These are phyloP conservation scores for Solanum pinnatisectum DNA, from an alignment of 257 asterid genomes.

Conservation along the genomic window DNA sequence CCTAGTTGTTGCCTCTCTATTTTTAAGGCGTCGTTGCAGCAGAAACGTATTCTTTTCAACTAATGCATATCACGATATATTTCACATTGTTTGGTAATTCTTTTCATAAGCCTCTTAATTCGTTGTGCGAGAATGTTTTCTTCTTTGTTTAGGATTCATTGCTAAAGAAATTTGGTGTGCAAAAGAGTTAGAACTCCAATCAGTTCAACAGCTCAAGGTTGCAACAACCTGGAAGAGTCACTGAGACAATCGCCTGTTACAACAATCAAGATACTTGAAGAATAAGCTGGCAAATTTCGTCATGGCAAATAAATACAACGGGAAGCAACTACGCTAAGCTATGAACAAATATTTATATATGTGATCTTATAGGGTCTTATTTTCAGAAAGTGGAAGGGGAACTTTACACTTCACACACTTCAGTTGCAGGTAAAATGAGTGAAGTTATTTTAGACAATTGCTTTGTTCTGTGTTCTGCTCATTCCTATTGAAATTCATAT, in stretches of 20 bases:
- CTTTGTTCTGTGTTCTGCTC: not conserved
- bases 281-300: constrained; percentile 4
- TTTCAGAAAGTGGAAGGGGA: too few species aligned
- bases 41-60: not conserved
- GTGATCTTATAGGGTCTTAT: too few species aligned
- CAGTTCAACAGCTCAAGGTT: not conserved
- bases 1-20: not conserved
- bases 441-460: not conserved
- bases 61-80: too few species aligned
- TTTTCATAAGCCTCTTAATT: not conserved
- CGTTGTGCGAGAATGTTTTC: not conserved
- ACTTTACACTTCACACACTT: too few species aligned
- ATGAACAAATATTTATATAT: too few species aligned
- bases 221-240: constrained; percentile 29
- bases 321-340: too few species aligned
- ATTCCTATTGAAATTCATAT: not conserved
- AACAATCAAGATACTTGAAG: too few species aligned
- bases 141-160: not conserved
- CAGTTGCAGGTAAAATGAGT: too few species aligned
- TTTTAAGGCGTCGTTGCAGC: not conserved
- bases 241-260: not conserved
- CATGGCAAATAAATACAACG: too few species aligned
- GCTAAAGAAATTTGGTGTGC: not conserved
- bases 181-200: not conserved
- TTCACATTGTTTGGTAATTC: not conserved